phyloP scores from a whole-genome alignment of 208 protist genomes.

The Leishmania guyanensis region DNA sequence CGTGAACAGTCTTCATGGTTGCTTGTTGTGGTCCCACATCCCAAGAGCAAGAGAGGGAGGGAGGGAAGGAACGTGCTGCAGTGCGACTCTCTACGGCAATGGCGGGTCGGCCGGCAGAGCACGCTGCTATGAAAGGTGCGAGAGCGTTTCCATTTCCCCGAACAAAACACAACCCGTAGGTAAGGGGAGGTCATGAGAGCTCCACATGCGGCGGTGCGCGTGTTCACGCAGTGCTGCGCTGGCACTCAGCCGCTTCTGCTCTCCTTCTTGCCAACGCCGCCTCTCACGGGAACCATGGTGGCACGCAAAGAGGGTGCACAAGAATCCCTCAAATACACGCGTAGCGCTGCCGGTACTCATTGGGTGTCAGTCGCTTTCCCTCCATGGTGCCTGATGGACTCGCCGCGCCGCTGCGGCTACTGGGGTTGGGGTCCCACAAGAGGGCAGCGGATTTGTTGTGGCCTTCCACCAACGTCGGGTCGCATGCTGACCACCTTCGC shows the following conservation, averaged over 20 bases:
- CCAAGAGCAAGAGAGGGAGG: not conserved
- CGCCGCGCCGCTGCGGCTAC: not conserved
- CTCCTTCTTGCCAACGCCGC: too few relatives aligned
- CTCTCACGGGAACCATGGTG: not conserved
- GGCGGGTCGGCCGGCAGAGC: not conserved
- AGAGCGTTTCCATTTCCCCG: not conserved
- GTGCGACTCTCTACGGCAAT: not conserved
- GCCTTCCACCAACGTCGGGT: not conserved
- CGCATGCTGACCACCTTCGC: not conserved
- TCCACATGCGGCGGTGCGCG: not conserved
- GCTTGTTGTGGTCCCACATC: not conserved
- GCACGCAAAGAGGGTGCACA: not conserved
- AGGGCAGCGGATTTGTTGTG: not conserved
- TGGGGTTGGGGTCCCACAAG: not conserved
- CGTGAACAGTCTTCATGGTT: not conserved
- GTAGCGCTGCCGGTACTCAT: constrained; percentile 38
- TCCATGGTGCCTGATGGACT: constrained; percentile 1
- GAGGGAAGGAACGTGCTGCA: not conserved
- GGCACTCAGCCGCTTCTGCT: not conserved
- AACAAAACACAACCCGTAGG: not conserved
- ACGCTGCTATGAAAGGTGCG: not conserved
- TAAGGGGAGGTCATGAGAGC: not conserved
- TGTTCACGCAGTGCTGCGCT: not conserved
- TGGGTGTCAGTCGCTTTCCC: constrained; percentile 16
- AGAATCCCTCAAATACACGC: constrained; percentile 18